phyloP scores from a whole-genome alignment of 257 asterid genomes.

The Galeopsis tetrahit region DNA sequence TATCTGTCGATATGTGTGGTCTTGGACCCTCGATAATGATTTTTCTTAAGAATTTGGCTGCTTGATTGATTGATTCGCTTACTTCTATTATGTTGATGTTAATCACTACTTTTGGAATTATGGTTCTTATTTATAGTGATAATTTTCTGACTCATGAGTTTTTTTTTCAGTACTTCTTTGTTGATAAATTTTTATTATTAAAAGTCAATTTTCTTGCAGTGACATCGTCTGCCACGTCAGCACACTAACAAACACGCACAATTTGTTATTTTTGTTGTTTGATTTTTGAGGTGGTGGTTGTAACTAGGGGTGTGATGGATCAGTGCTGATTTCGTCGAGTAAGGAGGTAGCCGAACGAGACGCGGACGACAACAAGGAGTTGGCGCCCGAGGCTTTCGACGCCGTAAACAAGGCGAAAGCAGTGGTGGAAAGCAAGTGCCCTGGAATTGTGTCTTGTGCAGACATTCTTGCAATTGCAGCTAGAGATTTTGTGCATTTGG shows the following conservation, averaged over 20 bases:
- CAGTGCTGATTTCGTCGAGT: constrained; percentile 65
- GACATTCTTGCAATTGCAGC: constrained; percentile 94
- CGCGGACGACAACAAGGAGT: constrained; percentile 83
- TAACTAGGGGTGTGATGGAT: constrained; percentile 87
- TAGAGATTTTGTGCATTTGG: constrained; percentile 90
- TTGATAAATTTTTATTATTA: too few species aligned
- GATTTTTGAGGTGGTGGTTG: neutral
- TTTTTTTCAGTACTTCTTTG: too few species aligned
- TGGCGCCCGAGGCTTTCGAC: constrained; percentile 78
- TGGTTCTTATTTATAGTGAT: too few species aligned
- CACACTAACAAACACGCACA: neutral
- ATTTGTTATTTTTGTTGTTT: neutral
- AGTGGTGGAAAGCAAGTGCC: constrained; percentile 85
- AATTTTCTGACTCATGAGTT: too few species aligned
- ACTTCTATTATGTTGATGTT: too few species aligned
- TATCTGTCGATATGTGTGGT: too few species aligned
- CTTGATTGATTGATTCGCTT: too few species aligned
- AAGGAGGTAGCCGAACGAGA: constrained; percentile 75
- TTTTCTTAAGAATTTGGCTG: too few species aligned
- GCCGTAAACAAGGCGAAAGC: constrained; percentile 67
- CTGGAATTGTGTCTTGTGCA: constrained; percentile 91
- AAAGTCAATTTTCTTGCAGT: too few species aligned
- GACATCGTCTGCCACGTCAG: neutral
- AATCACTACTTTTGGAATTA: too few species aligned
- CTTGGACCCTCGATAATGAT: too few species aligned